Evolutionary conservation across 352 stramenopile species (phyloP).

Genomic region (Phytophthora aleatoria): DNA sequence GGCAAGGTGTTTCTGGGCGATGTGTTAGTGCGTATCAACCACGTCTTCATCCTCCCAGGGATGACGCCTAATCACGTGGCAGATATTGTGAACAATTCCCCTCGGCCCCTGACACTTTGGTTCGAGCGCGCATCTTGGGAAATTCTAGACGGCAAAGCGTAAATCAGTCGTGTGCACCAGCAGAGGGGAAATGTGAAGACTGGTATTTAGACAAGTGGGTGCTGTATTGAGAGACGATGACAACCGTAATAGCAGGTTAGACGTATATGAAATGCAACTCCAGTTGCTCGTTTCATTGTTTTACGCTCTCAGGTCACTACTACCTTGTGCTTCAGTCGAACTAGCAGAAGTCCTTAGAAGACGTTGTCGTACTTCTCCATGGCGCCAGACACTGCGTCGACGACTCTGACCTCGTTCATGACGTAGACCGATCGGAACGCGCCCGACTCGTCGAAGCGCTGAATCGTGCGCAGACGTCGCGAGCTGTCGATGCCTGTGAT

Average conservation of each 20-base stretch:
- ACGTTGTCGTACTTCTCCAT: constrained; percentile 90
- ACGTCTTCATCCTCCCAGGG: constrained; percentile 24
- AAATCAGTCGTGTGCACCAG: constrained; percentile 9
- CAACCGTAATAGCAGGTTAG: constrained; percentile 13
- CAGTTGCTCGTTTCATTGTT: constrained; percentile 9
- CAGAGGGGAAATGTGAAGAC: constrained; percentile 1
- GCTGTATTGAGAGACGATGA: constrained; percentile 7
- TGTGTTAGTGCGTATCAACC: constrained; percentile 63
- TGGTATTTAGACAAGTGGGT: constrained; percentile 28
- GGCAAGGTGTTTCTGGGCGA: constrained; percentile 72
- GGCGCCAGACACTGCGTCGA: constrained; percentile 85
- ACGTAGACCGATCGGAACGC: constrained; percentile 89
- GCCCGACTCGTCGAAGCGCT: constrained; percentile 87
- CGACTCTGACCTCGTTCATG: constrained; percentile 85
- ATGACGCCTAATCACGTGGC: constrained; percentile 52
- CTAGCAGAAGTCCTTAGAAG: constrained; percentile 45
- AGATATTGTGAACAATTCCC: constrained; percentile 41
- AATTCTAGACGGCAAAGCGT: constrained; percentile 39
- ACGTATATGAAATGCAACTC: constrained; percentile 14
- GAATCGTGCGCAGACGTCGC: constrained; percentile 79
- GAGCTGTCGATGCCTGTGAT: constrained; percentile 86
- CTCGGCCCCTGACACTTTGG: constrained; percentile 54
- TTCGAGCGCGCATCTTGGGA: constrained; percentile 79
- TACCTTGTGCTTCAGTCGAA: background rate
- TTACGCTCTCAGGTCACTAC: constrained; percentile 9